Base-by-base conservation (phyloP, 2,329 filamentous ascomycete species). In the Fusarium falciforme region DNA sequence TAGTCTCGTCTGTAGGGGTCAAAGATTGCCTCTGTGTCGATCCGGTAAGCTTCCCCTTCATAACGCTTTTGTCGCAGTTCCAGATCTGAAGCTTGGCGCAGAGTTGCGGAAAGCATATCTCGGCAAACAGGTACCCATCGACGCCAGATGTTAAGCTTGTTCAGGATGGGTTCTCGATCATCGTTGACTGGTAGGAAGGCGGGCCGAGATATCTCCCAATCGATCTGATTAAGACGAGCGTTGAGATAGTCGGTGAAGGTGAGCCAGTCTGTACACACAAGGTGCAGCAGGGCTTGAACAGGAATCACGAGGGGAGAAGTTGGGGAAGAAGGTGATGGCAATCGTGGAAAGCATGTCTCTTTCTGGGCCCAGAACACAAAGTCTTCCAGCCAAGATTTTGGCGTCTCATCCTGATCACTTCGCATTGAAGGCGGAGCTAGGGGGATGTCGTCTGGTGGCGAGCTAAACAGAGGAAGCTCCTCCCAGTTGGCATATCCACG, bases 161-260 rank as follows among this genome's bases (percentile, higher is more conserved):
- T 40, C 27, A 61, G 25, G 2, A 38, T 61, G 8, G 58, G 58
- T 17, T 61, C 58, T 17, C 58, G 36, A 17, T 61, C 58, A 22
- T 38, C 58, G 22, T 40, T 61, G 11, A 40, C 35, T 12, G 58
- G 35, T 17, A 61, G n/a, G 27, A 40, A 61, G 17, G 58, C 58
- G 6, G 58, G 58, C 14, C 58, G 36, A 16, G 58, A 61, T 44
- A 61, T 61, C 11, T 61, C 58, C 58, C 58, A 61, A 29, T 61
- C 58, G 27, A 61, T 61, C 27, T 61, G 58, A 38, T 61, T 61
- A 3, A 61, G 58, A n/a, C 58, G 58, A 20, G 58, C 58, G 29
- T 61, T 61, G 36, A 61, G 58, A 22, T 61, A 61, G n/a, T 61
- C 58, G 35, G 58, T 40, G 9, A 61, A 61, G n/a, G 58, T 61